Base-by-base conservation (phyloP, 768 basidiomycete species). In the Kondoa malvinella region DNA sequence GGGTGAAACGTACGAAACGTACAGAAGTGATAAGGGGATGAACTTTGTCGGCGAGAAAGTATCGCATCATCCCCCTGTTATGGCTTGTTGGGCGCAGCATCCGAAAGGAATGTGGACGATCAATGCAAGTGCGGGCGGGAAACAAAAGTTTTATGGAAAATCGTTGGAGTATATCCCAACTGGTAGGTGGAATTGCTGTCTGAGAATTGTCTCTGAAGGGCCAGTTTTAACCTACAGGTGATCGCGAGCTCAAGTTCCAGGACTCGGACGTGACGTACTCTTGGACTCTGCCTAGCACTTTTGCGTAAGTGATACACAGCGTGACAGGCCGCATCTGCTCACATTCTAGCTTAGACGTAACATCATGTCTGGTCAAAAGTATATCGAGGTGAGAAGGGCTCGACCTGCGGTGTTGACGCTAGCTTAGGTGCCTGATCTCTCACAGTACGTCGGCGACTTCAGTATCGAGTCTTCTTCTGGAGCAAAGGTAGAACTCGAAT, bases 1-100 rank as follows among this genome's bases (percentile, higher is more conserved):
- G 84, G 85, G 87, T 73, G 92, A 96, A 77, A 94, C 91, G 1
- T 96, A 92, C 72, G 94, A 97, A 77, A 92, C 92, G 74, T 87
- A 88, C 25, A 80, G 87, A 61, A 77, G 89, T 30, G 91, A 94
- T 73, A 87, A 86, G 74, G 83, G 72, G 32, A 68, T 75, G 64
- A 69, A 69, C 31, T 75, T 74, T 65, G 56, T 95, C 50, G 62
- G 67, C 1, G 94, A 99, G 75, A 92, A 97, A 82, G 94, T 97
- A 69, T 91, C 87, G 75, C 94, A 97, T 77, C 92, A 96, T 76
- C 94, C 94, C 3, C 70, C 69, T 27, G 33, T 72, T 3, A 27
- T 72, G 30, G 73, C 74, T 71, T 64, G 68, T 66, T 57, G 64
- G 68, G 57, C 67, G 65, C 16, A 59, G 70, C 68, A 2, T 40